Evolutionary conservation across 352 stramenopile genomes (phyloP).

Genomic region (Phytopythium mirpurense): DNA sequence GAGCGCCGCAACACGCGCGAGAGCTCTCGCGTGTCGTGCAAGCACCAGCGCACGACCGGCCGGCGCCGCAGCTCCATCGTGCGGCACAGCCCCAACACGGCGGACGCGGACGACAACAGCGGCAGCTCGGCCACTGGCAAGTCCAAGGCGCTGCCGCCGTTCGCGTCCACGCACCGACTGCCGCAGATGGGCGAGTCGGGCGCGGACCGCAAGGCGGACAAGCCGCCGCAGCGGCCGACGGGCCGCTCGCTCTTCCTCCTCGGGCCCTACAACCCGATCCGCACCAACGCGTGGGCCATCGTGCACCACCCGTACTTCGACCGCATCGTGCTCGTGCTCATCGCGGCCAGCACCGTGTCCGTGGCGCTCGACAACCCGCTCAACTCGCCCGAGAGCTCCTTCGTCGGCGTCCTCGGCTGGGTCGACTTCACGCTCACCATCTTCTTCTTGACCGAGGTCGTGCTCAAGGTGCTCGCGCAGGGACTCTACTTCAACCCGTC

Average conservation of each 20-base stretch:
- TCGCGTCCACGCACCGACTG: constrained; percentile 1
- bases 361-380: constrained; percentile 79
- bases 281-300: constrained; percentile 33
- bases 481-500: constrained; percentile 46
- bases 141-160: not conserved
- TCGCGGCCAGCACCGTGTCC: constrained; percentile 50
- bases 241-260: constrained; percentile 31
- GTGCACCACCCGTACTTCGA: constrained; percentile 61
- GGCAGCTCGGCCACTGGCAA: constrained; percentile 3
- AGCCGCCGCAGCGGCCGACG: constrained; percentile 10
- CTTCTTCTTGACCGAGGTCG: constrained; percentile 72
- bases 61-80: constrained; percentile 7
- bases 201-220: not conserved
- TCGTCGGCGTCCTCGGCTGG: constrained; percentile 22
- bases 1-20: constrained; percentile 1
- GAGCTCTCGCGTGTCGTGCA: constrained; percentile 4
- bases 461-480: constrained; percentile 73
- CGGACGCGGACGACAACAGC: not conserved
- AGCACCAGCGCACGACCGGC: not conserved
- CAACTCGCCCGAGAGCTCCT: constrained; percentile 26
- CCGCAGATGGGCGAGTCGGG: not conserved
- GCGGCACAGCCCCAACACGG: not conserved
- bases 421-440: constrained; percentile 53
- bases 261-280: constrained; percentile 22
- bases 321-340: constrained; percentile 55